Evolutionary conservation across 371 early-diverging fungal species (phyloP).

Genomic region (Lichtheimia ramosa): DNA sequence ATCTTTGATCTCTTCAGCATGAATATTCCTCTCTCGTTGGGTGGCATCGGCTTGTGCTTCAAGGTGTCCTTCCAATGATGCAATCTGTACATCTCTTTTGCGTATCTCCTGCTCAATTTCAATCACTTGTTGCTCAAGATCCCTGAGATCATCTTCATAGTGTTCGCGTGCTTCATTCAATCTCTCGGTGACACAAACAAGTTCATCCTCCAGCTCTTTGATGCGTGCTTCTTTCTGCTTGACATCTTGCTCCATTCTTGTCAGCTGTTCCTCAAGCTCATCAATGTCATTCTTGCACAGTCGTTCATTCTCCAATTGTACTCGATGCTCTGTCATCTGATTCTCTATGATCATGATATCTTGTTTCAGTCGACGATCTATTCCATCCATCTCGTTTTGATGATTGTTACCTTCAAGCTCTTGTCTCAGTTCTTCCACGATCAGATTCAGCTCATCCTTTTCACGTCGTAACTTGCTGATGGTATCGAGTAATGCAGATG

Average conservation of each 20-base stretch:
- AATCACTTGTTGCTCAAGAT: constrained; percentile 18
- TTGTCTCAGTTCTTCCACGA: constrained; percentile 14
- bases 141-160: constrained; percentile 19
- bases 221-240: constrained; percentile 21
- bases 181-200: constrained; percentile 7
- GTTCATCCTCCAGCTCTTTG: constrained; percentile 10
- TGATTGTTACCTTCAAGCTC: constrained; percentile 15
- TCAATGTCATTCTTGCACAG: constrained; percentile 13
- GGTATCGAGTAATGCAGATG: constrained; percentile 6
- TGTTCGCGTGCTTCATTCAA: constrained; percentile 16
- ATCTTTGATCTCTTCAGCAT: constrained; percentile 36
- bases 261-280: constrained; percentile 16
- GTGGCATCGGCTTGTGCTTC: constrained; percentile 36
- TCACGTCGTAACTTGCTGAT: constrained; percentile 11
- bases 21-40: constrained; percentile 30
- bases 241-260: constrained; percentile 9
- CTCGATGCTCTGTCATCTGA: constrained; percentile 17
- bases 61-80: constrained; percentile 34
- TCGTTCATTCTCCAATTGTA: constrained; percentile 10
- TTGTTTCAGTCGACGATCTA: constrained; percentile 27
- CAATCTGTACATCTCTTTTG: constrained; percentile 40
- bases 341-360: constrained; percentile 17
- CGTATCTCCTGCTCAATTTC: constrained; percentile 26
- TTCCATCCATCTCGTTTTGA: constrained; percentile 16
- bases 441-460: constrained; percentile 4